Conservation (phyloP, 352 stramenopile species). For the Pythium sp. region DNA sequence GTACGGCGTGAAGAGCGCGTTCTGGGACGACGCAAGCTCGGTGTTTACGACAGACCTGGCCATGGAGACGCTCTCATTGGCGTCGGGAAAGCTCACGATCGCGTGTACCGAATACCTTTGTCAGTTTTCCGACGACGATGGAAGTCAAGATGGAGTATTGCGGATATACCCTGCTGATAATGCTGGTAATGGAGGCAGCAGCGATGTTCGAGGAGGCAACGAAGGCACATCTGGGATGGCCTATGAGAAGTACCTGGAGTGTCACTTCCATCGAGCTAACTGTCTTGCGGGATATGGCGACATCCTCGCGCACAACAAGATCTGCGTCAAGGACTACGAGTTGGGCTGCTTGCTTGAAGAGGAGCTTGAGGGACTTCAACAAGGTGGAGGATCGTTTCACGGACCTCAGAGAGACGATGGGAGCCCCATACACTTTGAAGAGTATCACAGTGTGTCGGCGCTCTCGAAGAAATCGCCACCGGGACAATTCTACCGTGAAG, state of each 20-base stretch:
- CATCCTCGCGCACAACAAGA: constrained; percentile 41
- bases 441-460: constrained; percentile 11
- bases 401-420: constrained; percentile 1
- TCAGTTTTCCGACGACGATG: background rate
- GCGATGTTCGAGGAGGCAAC: background rate
- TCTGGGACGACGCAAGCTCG: constrained; percentile 34
- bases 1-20: constrained; percentile 30
- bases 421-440: background rate
- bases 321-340: constrained; percentile 41
- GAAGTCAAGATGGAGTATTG: background rate
- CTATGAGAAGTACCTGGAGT: constrained; percentile 47
- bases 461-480: constrained; percentile 42
- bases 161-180: constrained; percentile 11
- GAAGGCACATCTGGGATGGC: constrained; percentile 2
- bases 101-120: constrained; percentile 29
- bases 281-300: constrained; percentile 57
- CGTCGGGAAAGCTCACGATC: constrained; percentile 48
- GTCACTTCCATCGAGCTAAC: constrained; percentile 42
- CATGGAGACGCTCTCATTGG: constrained; percentile 59
- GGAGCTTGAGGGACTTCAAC: constrained; percentile 19
- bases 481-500: constrained; percentile 57
- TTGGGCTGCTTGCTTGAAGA: constrained; percentile 49
- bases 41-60: constrained; percentile 50
- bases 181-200: background rate
- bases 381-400: background rate